Evolutionary conservation across 2,329 filamentous ascomycete species (phyloP), one percentile per base, ranked within the genome.

Genomic region (Apiospora phragmitis): DNA sequence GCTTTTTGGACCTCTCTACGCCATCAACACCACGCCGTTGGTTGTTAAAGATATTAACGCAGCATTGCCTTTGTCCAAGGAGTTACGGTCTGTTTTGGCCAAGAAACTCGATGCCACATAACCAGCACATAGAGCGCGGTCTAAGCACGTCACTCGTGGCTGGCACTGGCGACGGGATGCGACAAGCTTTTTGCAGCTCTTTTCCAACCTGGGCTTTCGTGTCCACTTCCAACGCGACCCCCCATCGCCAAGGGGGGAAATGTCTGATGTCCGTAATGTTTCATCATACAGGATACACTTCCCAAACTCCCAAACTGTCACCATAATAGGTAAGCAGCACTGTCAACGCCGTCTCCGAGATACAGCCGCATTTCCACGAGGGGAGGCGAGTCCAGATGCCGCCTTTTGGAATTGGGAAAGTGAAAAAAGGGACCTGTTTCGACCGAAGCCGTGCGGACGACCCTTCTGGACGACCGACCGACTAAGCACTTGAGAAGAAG

Each of bases 81-180:
- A 62, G 55, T 62, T 47, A 32, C 65, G 41, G 26, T 47, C 47
- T 59, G 70, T 71, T 71, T 71, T 69, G 59, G 70, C 70, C 70
- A 71, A 71, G 68, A 26, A 38, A 9, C 21, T 9, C 16, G 32
- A 38, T 62, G 21, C 18, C 55, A 38, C 55, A 62, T 5, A 12
- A 38, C 16, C 55, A 62, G 21, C 55, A 62, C 55, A 62, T n/a
- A 41, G 38, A 41, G 55, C 32, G 55, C 55, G 32, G 29, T n/a
- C 55, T 29, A n/a, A 62, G 32, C 55, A 6, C 32, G 18, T 35
- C 18, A 11, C 32, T n/a, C 55, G 32, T 18, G 55, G 51, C 51
- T 21, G 51, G 29, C 51, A 59, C 51, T 35, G 51, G 32, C 32
- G 38, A 21, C 55, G 7, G 18, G 43, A 59, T 55, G 32, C 67